Evolutionary conservation across 495 filamentous ascomycete species (phyloP).

Genomic region (Thermothielavioides terrestris): DNA sequence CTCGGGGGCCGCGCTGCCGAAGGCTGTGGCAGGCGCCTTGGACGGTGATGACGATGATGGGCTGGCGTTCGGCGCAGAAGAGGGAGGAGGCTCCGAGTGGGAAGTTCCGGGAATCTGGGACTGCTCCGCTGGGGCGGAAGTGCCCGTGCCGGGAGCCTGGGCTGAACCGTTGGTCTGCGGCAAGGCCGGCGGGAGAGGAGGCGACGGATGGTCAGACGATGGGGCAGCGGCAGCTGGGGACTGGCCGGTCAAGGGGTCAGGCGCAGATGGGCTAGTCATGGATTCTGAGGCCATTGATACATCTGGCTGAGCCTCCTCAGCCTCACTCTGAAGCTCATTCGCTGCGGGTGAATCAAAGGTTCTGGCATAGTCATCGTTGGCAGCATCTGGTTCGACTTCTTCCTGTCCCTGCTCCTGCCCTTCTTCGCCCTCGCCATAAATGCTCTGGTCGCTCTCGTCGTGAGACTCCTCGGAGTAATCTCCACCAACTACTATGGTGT

Average conservation of each 20-base stretch:
- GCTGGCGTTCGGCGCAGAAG: slow-evolving; percentile 14
- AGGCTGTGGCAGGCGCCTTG: slow-evolving; percentile 4
- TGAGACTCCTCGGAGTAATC: slow-evolving; percentile 20
- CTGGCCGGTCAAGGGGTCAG: slow-evolving; percentile 22
- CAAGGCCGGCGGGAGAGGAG: slow-evolving; percentile 8
- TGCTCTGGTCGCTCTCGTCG: slow-evolving; percentile 25
- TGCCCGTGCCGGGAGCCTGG: background rate
- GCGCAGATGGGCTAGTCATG: slow-evolving; percentile 31
- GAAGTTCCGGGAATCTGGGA: slow-evolving; percentile 1
- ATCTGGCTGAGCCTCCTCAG: slow-evolving; percentile 32
- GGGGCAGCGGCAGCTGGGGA: slow-evolving; percentile 18
- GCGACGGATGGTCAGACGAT: slow-evolving; percentile 16
- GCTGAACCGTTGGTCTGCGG: slow-evolving; percentile 9
- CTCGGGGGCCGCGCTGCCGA: background rate
- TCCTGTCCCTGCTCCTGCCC: slow-evolving; percentile 12
- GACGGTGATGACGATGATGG: too few relatives aligned
- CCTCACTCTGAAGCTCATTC: slow-evolving; percentile 21
- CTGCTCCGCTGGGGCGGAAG: slow-evolving; percentile 9
- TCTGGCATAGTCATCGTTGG: slow-evolving; percentile 41
- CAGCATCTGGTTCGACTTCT: slow-evolving; percentile 18
- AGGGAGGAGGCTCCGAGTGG: slow-evolving; percentile 3
- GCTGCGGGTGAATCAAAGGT: slow-evolving; percentile 38
- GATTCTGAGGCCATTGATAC: slow-evolving; percentile 34
- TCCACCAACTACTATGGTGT: slow-evolving; percentile 27
- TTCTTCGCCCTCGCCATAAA: slow-evolving; percentile 28